Percentiles rank a stretch among this genome's conserved stretches.
phyloP scores from a whole-genome alignment of 2,329 filamentous ascomycete genomes.

The Macroventuria anomochaeta region DNA sequence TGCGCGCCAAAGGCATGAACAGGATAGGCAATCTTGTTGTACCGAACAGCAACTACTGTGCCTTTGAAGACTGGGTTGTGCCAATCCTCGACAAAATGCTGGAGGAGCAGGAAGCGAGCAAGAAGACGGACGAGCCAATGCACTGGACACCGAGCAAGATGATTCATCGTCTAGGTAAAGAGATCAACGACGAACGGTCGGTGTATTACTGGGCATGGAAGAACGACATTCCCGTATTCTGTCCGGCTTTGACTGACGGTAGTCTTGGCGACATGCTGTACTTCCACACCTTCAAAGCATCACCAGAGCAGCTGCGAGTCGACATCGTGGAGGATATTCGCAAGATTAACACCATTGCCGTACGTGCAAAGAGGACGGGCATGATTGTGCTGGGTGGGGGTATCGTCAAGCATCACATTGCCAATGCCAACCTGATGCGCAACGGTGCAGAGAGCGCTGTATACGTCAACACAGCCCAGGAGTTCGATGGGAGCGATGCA shows the following conservation, averaged over 20 bases:
- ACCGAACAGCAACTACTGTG: conserved; percentile 96
- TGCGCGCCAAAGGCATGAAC: conserved; percentile 88
- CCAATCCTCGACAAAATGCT: conserved; percentile 95
- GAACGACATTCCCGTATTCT: conserved; percentile 97
- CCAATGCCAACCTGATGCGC: conserved; percentile 95
- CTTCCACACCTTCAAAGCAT: conserved; percentile 94
- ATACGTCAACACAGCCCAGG: conserved; percentile 96
- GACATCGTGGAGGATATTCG: conserved; percentile 96
- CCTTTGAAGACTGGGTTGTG: conserved; percentile 96
- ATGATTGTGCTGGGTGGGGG: conserved; percentile 97
- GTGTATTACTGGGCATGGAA: conserved; percentile 98
- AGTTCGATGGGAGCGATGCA: conserved; percentile 97
- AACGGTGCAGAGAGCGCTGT: conserved; percentile 97
- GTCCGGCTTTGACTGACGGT: conserved; percentile 92
- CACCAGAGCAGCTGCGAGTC: conserved; percentile 79
- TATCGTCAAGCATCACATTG: conserved; percentile 97
- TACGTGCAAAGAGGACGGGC: conserved; percentile 83
- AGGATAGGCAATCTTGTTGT: conserved; percentile 95
- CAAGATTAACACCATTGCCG: conserved; percentile 88
- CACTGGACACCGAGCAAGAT: conserved; percentile 96
- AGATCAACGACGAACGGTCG: conserved; percentile 90
- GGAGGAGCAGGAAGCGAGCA: conserved; percentile 85
- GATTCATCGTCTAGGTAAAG: conserved; percentile 85
- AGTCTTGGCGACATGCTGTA: conserved; percentile 98
- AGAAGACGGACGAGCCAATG: conserved; percentile 68